Percentiles rank a stretch among this genome's conserved stretches.
phyloP scores from a whole-genome alignment of 371 early-diverging fungal species.

The Mortierella sp. region DNA sequence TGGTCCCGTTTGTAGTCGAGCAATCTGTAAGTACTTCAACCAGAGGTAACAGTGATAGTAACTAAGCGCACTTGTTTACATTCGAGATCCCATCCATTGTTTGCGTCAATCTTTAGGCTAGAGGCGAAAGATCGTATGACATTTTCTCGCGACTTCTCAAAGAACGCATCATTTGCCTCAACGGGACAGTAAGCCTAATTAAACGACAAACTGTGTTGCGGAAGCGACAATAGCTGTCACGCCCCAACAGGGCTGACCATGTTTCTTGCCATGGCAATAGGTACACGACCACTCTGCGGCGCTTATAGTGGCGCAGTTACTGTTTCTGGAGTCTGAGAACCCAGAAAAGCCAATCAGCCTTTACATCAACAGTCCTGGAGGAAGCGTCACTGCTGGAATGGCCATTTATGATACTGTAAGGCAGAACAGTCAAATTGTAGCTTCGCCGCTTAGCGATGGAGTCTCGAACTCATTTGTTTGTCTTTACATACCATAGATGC shows the following conservation, averaged over 20 bases:
- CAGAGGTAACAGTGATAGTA: too few species aligned
- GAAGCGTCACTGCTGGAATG: constrained; percentile 95
- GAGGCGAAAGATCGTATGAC: constrained; percentile 91
- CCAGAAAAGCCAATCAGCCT: constrained; percentile 92
- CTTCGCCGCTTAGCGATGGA: too few species aligned
- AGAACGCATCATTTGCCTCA: constrained; percentile 95
- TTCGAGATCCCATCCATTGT: too few species aligned
- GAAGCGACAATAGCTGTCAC: too few species aligned
- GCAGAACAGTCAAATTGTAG: background rate
- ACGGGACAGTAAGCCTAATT: constrained; percentile 75
- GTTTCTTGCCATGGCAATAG: constrained; percentile 44
- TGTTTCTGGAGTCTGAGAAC: constrained; percentile 96
- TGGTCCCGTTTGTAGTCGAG: constrained; percentile 78
- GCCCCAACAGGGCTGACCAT: too few species aligned
- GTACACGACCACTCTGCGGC: constrained; percentile 87
- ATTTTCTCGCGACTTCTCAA: constrained; percentile 97
- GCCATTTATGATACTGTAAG: constrained; percentile 92
- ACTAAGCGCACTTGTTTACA: too few species aligned
- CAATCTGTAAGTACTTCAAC: constrained; percentile 77
- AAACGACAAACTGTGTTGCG: too few species aligned
- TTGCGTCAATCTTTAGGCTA: constrained; percentile 55
- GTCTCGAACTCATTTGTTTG: background rate
- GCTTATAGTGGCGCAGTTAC: constrained; percentile 91
- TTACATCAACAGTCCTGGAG: constrained; percentile 98
- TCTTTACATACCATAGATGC: constrained; percentile 29